phyloP scores from a whole-genome alignment of 352 stramenopile species.

The Phytopythium vexans region DNA sequence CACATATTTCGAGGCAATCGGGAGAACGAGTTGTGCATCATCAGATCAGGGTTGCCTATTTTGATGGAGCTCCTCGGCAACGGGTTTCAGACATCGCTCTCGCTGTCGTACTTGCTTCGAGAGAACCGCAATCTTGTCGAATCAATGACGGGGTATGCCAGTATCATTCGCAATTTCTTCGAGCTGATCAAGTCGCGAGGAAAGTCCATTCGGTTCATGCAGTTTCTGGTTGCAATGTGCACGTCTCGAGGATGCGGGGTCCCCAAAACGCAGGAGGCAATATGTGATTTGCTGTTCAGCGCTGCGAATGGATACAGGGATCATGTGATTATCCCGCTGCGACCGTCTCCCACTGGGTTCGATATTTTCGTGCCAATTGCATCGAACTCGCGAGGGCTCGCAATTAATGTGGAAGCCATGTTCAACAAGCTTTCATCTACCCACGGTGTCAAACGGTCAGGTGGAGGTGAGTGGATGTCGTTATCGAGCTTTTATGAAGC shows the following conservation, averaged over 20 bases:
- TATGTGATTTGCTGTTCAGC: conserved; percentile 72
- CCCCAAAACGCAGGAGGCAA: conserved; percentile 70
- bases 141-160: conserved; percentile 58
- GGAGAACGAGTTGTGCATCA: conserved; percentile 52
- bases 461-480: conserved; percentile 33
- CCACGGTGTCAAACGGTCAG: conserved; percentile 5
- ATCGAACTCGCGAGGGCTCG: conserved; percentile 10
- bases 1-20: conserved; percentile 61
- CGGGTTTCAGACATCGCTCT: conserved; percentile 65
- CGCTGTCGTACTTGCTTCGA: conserved; percentile 60
- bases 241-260: conserved; percentile 53
- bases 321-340: conserved; percentile 51
- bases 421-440: conserved; percentile 15
- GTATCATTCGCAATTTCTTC: conserved; percentile 67
- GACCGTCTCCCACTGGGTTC: conserved; percentile 36
- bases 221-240: conserved; percentile 70
- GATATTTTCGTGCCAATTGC: conserved; percentile 40
- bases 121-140: conserved; percentile 73
- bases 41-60: conserved; percentile 52
- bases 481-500: conserved; percentile 57
- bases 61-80: conserved; percentile 74
- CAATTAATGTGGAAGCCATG: conserved; percentile 35
- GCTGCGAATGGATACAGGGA: conserved; percentile 48
- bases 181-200: conserved; percentile 66
- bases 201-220: conserved; percentile 71